Evolutionary conservation across 73 alveolate species (phyloP).

Genomic region (Paramecium sonneborni): DNA sequence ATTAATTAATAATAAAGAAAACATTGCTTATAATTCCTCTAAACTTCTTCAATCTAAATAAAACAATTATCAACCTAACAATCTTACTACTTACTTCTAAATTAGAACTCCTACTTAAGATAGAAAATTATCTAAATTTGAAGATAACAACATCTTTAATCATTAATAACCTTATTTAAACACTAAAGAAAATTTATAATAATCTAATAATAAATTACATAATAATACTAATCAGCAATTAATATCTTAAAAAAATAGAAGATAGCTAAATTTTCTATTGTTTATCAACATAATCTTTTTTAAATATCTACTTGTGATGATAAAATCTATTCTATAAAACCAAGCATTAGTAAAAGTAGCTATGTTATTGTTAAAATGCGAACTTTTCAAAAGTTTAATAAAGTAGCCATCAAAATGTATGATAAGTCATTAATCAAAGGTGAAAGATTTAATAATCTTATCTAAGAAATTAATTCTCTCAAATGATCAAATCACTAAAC

Average conservation of each 20-base stretch:
- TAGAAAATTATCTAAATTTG: not conserved
- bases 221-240: not conserved
- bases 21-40: not conserved
- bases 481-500: conserved; percentile 38
- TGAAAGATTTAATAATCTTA: conserved; percentile 68
- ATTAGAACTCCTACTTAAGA: conserved; percentile 6
- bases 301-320: conserved; percentile 64
- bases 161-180: not conserved
- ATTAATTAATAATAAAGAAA: not conserved
- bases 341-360: conserved; percentile 88
- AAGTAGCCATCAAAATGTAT: conserved; percentile 90
- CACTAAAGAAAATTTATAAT: conserved; percentile 12
- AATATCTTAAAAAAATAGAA: not conserved
- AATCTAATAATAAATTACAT: not conserved
- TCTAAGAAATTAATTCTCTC: conserved; percentile 11
- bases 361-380: conserved; percentile 93
- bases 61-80: not conserved
- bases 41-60: not conserved
- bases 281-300: not conserved
- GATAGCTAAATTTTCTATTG: not conserved
- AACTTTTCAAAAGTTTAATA: conserved; percentile 73
- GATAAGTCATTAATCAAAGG: conserved; percentile 80
- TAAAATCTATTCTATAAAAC: conserved; percentile 78
- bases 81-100: not conserved
- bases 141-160: not conserved